Conservation (phyloP, 2,329 filamentous ascomycete genomes). For the Calonectria ilicicola region DNA sequence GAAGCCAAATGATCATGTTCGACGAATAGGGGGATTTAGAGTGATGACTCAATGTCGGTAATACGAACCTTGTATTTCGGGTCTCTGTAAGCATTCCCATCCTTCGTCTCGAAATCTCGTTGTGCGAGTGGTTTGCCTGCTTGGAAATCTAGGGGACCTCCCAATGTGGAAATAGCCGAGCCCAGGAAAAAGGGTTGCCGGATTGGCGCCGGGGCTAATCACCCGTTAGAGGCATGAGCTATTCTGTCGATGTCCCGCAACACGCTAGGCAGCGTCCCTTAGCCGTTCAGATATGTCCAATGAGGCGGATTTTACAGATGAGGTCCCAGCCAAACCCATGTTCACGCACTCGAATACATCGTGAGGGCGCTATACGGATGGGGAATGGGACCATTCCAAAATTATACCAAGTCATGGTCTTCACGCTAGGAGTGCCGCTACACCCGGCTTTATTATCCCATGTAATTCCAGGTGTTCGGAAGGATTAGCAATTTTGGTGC, state of each 20-base stretch:
- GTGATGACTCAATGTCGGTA: background rate
- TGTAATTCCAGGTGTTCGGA: background rate
- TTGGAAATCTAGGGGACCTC: background rate
- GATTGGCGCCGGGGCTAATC: background rate
- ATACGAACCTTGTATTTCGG: background rate
- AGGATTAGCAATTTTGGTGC: background rate
- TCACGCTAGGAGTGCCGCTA: background rate
- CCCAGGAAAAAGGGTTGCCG: background rate
- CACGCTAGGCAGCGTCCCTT: background rate
- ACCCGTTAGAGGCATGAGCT: background rate
- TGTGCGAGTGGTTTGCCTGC: background rate
- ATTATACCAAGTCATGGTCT: background rate
- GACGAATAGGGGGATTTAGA: background rate
- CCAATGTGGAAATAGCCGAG: background rate
- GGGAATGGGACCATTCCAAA: background rate
- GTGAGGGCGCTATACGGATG: background rate
- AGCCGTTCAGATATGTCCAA: background rate
- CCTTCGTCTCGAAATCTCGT: background rate
- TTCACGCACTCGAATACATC: background rate
- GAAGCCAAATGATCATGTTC: background rate
- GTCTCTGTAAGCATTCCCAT: background rate
- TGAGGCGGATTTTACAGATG: background rate
- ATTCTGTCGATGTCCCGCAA: background rate
- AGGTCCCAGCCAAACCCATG: background rate
- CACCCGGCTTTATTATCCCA: background rate